phyloP scores from a whole-genome alignment of 371 early-diverging fungal species.

The Mucor sp. region DNA sequence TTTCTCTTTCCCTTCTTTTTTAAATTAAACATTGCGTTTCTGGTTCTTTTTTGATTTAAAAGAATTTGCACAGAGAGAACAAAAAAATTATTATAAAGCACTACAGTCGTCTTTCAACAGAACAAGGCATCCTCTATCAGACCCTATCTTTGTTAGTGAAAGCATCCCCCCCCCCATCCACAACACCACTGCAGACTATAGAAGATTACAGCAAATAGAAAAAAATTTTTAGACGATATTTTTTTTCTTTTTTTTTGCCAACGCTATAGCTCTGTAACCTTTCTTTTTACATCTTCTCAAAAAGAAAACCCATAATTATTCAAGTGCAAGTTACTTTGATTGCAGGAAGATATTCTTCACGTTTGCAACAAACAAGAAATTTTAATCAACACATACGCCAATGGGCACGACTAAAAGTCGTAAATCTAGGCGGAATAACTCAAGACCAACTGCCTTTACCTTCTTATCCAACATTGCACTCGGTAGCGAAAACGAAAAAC shows the following conservation, averaged over 20 bases:
- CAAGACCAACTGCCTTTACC: constrained; percentile 52
- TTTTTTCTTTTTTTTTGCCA: background rate
- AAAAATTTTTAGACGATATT: background rate
- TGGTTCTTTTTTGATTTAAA: background rate
- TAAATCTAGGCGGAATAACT: constrained; percentile 57
- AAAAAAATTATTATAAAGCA: background rate
- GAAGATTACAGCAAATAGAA: background rate
- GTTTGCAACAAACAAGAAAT: constrained; percentile 21
- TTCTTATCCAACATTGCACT: constrained; percentile 52
- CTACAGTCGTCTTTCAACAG: background rate
- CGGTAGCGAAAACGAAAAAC: constrained; percentile 40
- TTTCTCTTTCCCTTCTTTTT: background rate
- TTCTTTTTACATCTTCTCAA: background rate
- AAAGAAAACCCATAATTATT: constrained; percentile 12
- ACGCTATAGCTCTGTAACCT: background rate
- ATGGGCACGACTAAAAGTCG: constrained; percentile 63
- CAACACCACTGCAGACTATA: background rate
- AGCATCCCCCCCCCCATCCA: too few species aligned
- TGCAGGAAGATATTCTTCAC: constrained; percentile 36
- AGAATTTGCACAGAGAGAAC: background rate
- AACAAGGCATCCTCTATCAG: background rate
- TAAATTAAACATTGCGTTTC: background rate
- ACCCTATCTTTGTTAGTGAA: background rate
- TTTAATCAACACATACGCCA: constrained; percentile 28
- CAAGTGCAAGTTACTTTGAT: constrained; percentile 18